Percentiles rank a stretch among this genome's conserved stretches.
These are phyloP conservation scores for Chrysanthemum lavandulifolium DNA, from an alignment of 129 eudicot species.

Conservation along the genomic window DNA sequence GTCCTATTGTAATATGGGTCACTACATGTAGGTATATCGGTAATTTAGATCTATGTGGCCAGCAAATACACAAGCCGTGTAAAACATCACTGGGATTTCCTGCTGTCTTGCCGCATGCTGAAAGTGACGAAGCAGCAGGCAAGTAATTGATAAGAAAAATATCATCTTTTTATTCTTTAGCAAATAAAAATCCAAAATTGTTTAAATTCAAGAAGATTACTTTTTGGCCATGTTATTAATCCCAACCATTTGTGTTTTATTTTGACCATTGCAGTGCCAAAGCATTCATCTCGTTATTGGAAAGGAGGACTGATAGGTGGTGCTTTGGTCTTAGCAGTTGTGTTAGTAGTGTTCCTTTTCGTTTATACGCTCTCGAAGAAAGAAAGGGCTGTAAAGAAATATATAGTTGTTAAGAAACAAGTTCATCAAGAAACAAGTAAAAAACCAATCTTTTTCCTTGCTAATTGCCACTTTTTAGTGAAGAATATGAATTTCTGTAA, in stretches of 20 bases:
- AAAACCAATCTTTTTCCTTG: neutral
- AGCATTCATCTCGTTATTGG: conserved; percentile 57
- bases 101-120: conserved; percentile 91
- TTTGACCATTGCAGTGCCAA: conserved; percentile 58
- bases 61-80: conserved; percentile 82
- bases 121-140: conserved; percentile 84
- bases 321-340: conserved; percentile 47
- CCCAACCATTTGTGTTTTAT: neutral
- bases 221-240: neutral
- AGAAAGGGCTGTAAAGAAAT: conserved; percentile 82
- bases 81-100: conserved; percentile 93
- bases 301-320: conserved; percentile 67
- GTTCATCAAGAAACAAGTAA: conserved; percentile 74
- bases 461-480: neutral
- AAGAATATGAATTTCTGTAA: neutral
- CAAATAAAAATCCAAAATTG: neutral
- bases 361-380: conserved; percentile 73
- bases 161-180: neutral
- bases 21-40: conserved; percentile 74
- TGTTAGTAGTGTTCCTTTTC: conserved; percentile 60
- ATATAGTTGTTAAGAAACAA: conserved; percentile 88
- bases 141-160: conserved; percentile 12
- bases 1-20: conserved; percentile 20
- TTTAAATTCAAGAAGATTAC: neutral
- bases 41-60: conserved; percentile 93